Base-by-base conservation (phyloP, 2,329 filamentous ascomycete species). In the Aspergillus niger region DNA sequence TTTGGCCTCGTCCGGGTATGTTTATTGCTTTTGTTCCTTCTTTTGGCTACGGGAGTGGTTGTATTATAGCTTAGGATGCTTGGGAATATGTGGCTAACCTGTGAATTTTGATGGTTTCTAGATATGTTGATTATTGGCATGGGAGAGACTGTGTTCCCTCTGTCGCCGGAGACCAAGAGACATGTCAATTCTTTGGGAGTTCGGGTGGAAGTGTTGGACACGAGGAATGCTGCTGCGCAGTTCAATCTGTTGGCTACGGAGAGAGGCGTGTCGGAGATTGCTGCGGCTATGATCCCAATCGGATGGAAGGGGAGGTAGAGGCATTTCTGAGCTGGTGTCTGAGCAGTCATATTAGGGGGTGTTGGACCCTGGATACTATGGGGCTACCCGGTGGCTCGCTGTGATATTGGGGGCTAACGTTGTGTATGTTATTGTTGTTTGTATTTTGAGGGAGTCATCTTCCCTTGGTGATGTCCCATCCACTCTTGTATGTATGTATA, bases 241-340 rank as follows among this genome's bases (percentile, higher is more conserved):
- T 99, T 95, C 76, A 99, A 99, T 73, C 75, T 99, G 70, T 80
- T 99, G 57, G 94, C 92, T n/a, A 98, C 92, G 17, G 95, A 99
- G 80, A 83, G 95, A 55, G 94, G 95, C 1, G 87, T 95, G 5
- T 83, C 87, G 20, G 89, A 94, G 70, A 88, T 98, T 63, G 94
- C 92, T 28, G 94, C 92, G 2, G 94, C 92, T 8, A 74, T 99
- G 76, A 86, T 98, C 75, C 93, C 93, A 0, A 83, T 95, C 56
- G 92, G 92, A 2, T 96, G 91, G 91, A 86, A 82, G 69, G 89
- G 73, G 44, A 56, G 64, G 55, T 67, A 59, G 44, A 63, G 54
- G 22, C 22, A 7, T 43, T 13, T 24, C 1, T 17, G 20, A 17
- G 36, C 36, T 53, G 13, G 58, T 26, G 17, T 36, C 32, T 36